phyloP scores from a whole-genome alignment of 805 yeast genomes.

The Nakazawaea pomicola region DNA sequence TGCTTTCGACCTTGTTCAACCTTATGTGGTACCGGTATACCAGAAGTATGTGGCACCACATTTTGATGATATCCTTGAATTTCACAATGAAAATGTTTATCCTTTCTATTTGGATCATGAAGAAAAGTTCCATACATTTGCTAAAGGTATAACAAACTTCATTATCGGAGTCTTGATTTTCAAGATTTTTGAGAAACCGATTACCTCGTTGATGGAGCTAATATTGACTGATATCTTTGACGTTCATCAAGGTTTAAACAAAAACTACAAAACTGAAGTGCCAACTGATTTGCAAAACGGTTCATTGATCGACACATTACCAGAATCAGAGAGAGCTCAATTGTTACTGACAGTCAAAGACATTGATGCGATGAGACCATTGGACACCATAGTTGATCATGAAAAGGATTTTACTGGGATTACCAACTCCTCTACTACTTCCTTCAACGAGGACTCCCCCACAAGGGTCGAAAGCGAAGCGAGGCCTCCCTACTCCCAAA shows the following conservation, averaged over 20 bases:
- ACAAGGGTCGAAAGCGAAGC: slow-evolving; percentile 7
- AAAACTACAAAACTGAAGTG: slow-evolving; percentile 8
- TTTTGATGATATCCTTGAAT: background rate
- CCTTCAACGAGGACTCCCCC: slow-evolving; percentile 2
- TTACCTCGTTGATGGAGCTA: background rate
- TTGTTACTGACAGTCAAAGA: slow-evolving; percentile 1
- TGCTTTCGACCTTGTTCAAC: background rate
- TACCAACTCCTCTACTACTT: background rate
- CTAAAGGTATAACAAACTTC: background rate
- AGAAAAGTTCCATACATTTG: background rate
- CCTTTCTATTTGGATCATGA: slow-evolving; percentile 7
- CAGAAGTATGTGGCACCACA: slow-evolving; percentile 1
- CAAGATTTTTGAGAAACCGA: slow-evolving; percentile 1
- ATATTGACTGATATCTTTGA: slow-evolving; percentile 8
- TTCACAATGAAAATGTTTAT: background rate
- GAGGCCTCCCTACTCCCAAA: slow-evolving; percentile 14
- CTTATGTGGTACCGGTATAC: background rate
- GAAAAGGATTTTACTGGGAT: slow-evolving; percentile 6
- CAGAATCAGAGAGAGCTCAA: background rate
- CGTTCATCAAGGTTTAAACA: slow-evolving; percentile 3
- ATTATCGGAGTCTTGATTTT: slow-evolving; percentile 7
- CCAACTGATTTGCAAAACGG: background rate
- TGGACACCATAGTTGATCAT: slow-evolving; percentile 6
- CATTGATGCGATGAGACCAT: slow-evolving; percentile 8
- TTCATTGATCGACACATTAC: slow-evolving; percentile 1